Evolutionary conservation across 305 asterid genomes (phyloP).

Genomic region (Rubia occidens): DNA sequence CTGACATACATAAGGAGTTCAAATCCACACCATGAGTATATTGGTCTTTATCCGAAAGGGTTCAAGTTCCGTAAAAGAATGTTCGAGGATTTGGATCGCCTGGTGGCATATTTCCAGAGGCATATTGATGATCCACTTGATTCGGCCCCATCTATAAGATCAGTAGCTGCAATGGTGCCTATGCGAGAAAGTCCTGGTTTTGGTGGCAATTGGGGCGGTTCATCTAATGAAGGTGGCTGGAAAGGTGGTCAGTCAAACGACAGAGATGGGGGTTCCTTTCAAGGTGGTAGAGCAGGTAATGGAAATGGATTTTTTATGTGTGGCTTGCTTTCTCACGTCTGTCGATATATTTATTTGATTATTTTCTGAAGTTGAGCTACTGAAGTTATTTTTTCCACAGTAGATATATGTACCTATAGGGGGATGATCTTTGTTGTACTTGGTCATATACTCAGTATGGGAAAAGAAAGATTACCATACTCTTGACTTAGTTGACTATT

Average conservation of each 20-base stretch:
- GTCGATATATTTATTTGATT: not conserved
- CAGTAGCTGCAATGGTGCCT: slow-evolving; percentile 90
- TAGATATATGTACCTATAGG: too few species aligned
- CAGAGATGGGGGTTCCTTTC: slow-evolving; percentile 41
- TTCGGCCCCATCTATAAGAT: slow-evolving; percentile 59
- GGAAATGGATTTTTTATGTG: not conserved
- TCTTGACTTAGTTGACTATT: too few species aligned
- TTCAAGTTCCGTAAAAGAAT: slow-evolving; percentile 80
- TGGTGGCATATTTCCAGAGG: slow-evolving; percentile 82
- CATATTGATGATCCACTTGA: slow-evolving; percentile 82
- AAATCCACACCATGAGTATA: slow-evolving; percentile 92
- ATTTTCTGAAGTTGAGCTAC: too few species aligned
- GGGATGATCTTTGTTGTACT: too few species aligned
- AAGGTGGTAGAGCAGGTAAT: slow-evolving; percentile 58
- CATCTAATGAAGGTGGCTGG: slow-evolving; percentile 60
- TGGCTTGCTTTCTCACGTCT: not conserved
- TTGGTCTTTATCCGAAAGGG: slow-evolving; percentile 89
- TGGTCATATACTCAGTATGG: too few species aligned
- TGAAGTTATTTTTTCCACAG: too few species aligned
- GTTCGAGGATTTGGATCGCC: slow-evolving; percentile 85
- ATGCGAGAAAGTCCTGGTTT: slow-evolving; percentile 66
- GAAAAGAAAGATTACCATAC: too few species aligned
- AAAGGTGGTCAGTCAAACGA: slow-evolving; percentile 57
- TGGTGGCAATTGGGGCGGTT: slow-evolving; percentile 72
- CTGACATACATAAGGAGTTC: slow-evolving; percentile 84